Conservation (phyloP, 495 filamentous ascomycete species). For the Annulohypoxylon bovei region DNA sequence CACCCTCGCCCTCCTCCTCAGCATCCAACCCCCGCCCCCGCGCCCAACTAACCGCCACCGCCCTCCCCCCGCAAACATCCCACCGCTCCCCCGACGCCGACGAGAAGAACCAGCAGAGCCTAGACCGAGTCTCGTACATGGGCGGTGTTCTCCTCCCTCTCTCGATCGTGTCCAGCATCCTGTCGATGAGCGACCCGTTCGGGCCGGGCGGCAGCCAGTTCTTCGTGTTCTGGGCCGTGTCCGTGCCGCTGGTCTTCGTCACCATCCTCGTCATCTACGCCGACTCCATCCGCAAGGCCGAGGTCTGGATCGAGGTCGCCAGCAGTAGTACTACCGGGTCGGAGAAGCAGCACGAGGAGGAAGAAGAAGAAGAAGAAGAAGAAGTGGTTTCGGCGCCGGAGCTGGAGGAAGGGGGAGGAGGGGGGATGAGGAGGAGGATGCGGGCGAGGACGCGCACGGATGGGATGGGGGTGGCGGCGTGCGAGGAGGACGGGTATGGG, state of each 20-base stretch:
- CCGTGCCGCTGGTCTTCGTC: conserved; percentile 46
- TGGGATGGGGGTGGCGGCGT: conserved; percentile 5
- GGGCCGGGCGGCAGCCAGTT: conserved; percentile 47
- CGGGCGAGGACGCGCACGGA: not conserved
- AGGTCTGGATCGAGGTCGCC: conserved; percentile 57
- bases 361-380: not conserved
- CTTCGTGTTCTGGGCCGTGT: conserved; percentile 55
- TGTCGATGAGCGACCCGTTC: conserved; percentile 54
- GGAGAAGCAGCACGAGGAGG: conserved; percentile 1
- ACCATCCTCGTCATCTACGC: conserved; percentile 53
- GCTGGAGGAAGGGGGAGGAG: not conserved
- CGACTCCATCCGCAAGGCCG: conserved; percentile 54
- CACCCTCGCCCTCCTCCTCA: not conserved
- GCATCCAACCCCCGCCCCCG: conserved; percentile 2
- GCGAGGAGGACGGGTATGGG: conserved; percentile 18
- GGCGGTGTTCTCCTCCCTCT: conserved; percentile 55
- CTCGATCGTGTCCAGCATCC: conserved; percentile 53
- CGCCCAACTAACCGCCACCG: not conserved
- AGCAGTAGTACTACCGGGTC: not conserved
- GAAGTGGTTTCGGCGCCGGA: not conserved
- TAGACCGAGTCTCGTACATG: conserved; percentile 56
- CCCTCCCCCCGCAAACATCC: not conserved
- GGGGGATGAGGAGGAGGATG: not conserved
- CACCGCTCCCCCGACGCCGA: not conserved
- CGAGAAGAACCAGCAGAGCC: conserved; percentile 49